Percentiles rank a stretch among this genome's conserved stretches.
These are phyloP conservation scores for Trichosporon coremiiforme DNA, from an alignment of 1,284 basidiomycete species.

Conservation along the genomic window DNA sequence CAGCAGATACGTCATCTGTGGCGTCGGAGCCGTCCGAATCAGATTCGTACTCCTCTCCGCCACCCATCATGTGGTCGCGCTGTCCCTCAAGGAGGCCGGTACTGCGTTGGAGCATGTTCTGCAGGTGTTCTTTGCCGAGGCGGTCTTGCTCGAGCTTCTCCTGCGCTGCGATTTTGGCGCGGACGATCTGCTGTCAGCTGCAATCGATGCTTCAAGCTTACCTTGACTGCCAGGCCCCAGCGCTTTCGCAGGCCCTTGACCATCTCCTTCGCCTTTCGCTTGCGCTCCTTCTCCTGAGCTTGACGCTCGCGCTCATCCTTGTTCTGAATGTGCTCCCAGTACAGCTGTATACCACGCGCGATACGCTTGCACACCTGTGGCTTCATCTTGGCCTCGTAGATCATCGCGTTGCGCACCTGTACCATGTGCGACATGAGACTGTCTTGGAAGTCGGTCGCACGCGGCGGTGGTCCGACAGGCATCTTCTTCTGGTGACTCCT, in stretches of 20 bases:
- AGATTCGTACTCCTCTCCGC: slow-evolving; percentile 23
- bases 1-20: slow-evolving; percentile 39
- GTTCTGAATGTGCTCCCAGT: slow-evolving; percentile 72
- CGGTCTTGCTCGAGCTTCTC: slow-evolving; percentile 68
- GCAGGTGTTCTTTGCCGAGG: slow-evolving; percentile 78
- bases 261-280: slow-evolving; percentile 72
- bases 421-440: slow-evolving; percentile 55
- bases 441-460: slow-evolving; percentile 53
- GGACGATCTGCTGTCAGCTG: slow-evolving; percentile 60
- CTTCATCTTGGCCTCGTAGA: slow-evolving; percentile 54
- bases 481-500: slow-evolving; percentile 28
- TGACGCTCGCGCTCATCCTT: slow-evolving; percentile 65
- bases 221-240: slow-evolving; percentile 88
- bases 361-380: slow-evolving; percentile 60
- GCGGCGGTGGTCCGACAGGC: slow-evolving; percentile 34
- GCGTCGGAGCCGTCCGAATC: slow-evolving; percentile 37
- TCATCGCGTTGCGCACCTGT: slow-evolving; percentile 54
- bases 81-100: slow-evolving; percentile 84
- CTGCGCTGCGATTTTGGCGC: slow-evolving; percentile 65
- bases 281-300: slow-evolving; percentile 70
- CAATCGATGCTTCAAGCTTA: slow-evolving; percentile 57
- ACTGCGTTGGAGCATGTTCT: slow-evolving; percentile 86
- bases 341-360: slow-evolving; percentile 68
- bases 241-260: slow-evolving; percentile 61
- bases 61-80: slow-evolving; percentile 65